These are phyloP conservation scores for Ceratobasidium sp. DNA, from an alignment of 1,284 basidiomycete species.

Conservation along the genomic window DNA sequence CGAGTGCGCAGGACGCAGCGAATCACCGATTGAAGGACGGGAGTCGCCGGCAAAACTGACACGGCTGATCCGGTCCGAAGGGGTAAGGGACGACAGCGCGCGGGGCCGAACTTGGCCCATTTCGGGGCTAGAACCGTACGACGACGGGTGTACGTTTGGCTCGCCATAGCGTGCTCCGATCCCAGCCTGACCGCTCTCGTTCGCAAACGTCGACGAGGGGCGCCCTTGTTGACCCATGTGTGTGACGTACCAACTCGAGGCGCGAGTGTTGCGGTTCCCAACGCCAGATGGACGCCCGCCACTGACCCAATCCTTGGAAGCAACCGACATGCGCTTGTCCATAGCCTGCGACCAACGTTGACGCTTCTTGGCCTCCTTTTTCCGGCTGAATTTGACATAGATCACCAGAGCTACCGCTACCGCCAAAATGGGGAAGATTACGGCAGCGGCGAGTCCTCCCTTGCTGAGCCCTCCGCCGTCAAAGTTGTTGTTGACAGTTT, in stretches of 20 bases:
- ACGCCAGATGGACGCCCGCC: conserved; percentile 69
- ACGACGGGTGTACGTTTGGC: conserved; percentile 25
- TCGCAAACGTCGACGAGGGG: conserved; percentile 57
- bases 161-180: conserved; percentile 51
- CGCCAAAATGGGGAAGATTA: conserved; percentile 73
- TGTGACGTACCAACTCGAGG: conserved; percentile 49
- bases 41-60: conserved; percentile 75
- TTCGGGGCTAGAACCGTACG: conserved; percentile 46
- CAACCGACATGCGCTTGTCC: conserved; percentile 83
- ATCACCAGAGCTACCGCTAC: conserved; percentile 56
- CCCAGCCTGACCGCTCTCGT: conserved; percentile 52
- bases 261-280: conserved; percentile 49
- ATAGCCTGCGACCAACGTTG: conserved; percentile 72
- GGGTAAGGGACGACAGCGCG: conserved; percentile 56
- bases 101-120: conserved; percentile 58
- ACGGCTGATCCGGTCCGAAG: conserved; percentile 59
- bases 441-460: conserved; percentile 78
- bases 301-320: conserved; percentile 77
- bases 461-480: conserved; percentile 52
- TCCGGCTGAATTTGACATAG: conserved; percentile 66
- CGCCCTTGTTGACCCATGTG: conserved; percentile 47
- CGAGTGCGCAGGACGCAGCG: conserved; percentile 33
- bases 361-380: conserved; percentile 63
- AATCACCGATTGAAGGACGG: conserved; percentile 46
- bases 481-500: conserved; percentile 41